These are phyloP conservation scores for Leccinum uliginosum DNA, from an alignment of 768 basidiomycete genomes.

Conservation along the genomic window DNA sequence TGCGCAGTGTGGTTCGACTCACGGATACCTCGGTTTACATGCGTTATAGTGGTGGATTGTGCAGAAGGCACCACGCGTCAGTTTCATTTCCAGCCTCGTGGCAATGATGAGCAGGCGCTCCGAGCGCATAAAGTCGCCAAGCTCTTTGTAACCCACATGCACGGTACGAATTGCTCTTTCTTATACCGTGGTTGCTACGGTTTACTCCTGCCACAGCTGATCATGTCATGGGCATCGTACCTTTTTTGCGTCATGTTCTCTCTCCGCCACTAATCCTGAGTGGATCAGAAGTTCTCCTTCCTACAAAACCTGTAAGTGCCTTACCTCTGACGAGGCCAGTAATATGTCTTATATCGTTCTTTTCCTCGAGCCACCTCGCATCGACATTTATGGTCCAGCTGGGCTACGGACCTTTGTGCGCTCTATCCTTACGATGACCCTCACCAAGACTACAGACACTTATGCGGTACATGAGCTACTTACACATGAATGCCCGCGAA, in stretches of 20 bases:
- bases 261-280: slow-evolving; percentile 36
- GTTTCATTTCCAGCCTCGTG: slow-evolving; percentile 51
- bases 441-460: slow-evolving; percentile 51
- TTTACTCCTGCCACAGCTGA: slow-evolving; percentile 42
- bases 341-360: not conserved
- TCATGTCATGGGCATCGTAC: slow-evolving; percentile 71
- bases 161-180: slow-evolving; percentile 41
- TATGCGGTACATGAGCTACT: slow-evolving; percentile 82
- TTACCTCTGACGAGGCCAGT: not conserved
- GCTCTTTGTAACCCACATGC: slow-evolving; percentile 85
- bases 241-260: slow-evolving; percentile 58
- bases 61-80: slow-evolving; percentile 78
- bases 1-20: slow-evolving; percentile 29
- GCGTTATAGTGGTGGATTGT: slow-evolving; percentile 68
- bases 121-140: slow-evolving; percentile 50
- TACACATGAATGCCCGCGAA: slow-evolving; percentile 45
- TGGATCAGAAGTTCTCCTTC: slow-evolving; percentile 5
- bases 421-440: slow-evolving; percentile 62
- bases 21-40: slow-evolving; percentile 1
- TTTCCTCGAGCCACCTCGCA: slow-evolving; percentile 37
- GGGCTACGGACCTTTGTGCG: slow-evolving; percentile 76
- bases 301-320: slow-evolving; percentile 12
- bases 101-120: slow-evolving; percentile 28
- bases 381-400: slow-evolving; percentile 77
- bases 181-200: not conserved